Evolutionary conservation across 1,139 yeast genomes (phyloP), one percentile per base, ranked within the genome.

Genomic region (Suhomyces chickasaworum): DNA sequence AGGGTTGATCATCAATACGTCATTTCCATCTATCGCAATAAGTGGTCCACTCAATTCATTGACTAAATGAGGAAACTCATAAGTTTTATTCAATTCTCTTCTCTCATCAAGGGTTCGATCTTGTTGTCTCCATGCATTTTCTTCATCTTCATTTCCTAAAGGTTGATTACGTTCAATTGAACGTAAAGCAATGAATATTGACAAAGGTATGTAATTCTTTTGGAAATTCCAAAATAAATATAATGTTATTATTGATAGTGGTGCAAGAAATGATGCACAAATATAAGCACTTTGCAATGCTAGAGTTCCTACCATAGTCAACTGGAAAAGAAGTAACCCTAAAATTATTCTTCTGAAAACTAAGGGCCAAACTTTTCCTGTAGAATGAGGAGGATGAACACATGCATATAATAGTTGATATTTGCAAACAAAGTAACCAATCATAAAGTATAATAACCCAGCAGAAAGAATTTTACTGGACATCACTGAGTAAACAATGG

Each of bases 301-400:
- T 49, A 91, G 71, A 0, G 95, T 85, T 2, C 97, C 98, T 1
- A 91, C 90, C 89, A 90, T 89, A 13, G 97, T 89, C 47, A 91
- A 66, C 59, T 93, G 98, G 61, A 93, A 88, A 10, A 89, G 65
- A 15, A 85, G 64, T 36, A 88, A 64, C 0, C 96, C 96, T 39
- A 86, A 64, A 43, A 85, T 79, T 3, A 88, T 77, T 52, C 96
- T 72, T 53, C 95, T 75, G 63, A 84, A 83, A 3, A 89, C 84
- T 49, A 87, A 69, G 1, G 95, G 91, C 96, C 95, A 88, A 0
- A 88, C 91, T 57, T 84, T 84, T 3, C 96, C 96, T 0, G 95
- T 89, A 0, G 95, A 86, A 63, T 89, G 96, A 41, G 89, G 95
- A 4, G 93, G 88, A 61, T 89, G 96, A 30, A 87, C 89, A 71